Base-by-base conservation (phyloP, 2,329 filamentous ascomycete genomes). In the Zasmidium citrigriseum region DNA sequence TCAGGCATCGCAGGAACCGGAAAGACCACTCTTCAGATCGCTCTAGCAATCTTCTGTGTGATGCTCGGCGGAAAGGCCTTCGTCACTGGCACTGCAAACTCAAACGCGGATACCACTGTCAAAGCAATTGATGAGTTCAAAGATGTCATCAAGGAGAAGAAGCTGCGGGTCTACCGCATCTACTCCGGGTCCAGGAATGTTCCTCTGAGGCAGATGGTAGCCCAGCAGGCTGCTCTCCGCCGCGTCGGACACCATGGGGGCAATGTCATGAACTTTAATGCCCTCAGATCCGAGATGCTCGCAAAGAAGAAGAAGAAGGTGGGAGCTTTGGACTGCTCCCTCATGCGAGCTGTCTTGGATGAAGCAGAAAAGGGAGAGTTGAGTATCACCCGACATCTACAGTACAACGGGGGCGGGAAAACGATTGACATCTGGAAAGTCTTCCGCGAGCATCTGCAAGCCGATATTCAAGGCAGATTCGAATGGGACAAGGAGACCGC, bases 1-100 rank as follows among this genome's bases (percentile, higher is more conserved):
- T 22, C 56, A 1, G 63, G 63, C 4, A 53, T 58, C 14, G 62
- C 56, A 16, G 63, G 59, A 11, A 64, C 61, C 25, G 61, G 63
- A 20, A 67, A 67, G 56, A 64, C 61, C 10, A 29, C 57, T 3
- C 49, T 67, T 5, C 58, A 62, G n/a, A 38, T 58, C 49, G 65
- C 59, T 1, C 44, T 66, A 20, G 52, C 59, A 12, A 44, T 63
- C 10, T 64, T 64, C 53, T 66, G 58, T 51, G 63, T 56, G 52
- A 50, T 24, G 25, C 38, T 65, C 18, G 59, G 59, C 3, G 61
- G 49, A 45, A 58, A 62, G 22, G 46, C 64, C 23, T 23, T 65
- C 5, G 46, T 52, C 12, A 21, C 64, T 21, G 60, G 59, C 2
- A 61, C 63, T 1, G 58, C 64, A 9, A 67, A 65, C 55, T 47